phyloP scores from a whole-genome alignment of 139 green algal species.

The Pleodorina starrii region DNA sequence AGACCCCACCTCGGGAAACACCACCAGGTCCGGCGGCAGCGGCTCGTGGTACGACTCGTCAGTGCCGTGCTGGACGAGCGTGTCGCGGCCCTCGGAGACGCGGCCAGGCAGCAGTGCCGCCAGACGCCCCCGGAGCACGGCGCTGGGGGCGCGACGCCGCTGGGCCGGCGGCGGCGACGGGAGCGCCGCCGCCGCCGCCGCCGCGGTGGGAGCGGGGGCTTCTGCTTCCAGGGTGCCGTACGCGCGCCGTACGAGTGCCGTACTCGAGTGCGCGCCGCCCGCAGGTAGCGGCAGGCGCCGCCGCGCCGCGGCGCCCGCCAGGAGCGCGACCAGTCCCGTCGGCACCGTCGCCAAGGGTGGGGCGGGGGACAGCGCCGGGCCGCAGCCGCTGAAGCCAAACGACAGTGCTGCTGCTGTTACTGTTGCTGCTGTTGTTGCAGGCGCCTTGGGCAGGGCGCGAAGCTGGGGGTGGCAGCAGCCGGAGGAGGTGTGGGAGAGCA shows the following conservation, averaged over 20 bases:
- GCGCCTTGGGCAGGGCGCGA: too few species aligned
- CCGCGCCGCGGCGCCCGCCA: too few species aligned
- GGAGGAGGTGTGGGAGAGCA: too few species aligned
- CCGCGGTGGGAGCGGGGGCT: too few species aligned
- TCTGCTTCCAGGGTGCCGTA: not conserved
- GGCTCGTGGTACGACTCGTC: constrained; percentile 65
- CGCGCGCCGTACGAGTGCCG: not conserved
- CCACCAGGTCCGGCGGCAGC: constrained; percentile 60
- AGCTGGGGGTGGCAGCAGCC: too few species aligned
- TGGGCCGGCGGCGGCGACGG: not conserved
- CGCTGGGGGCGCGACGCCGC: not conserved
- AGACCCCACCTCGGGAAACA: not conserved
- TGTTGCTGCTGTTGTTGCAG: too few species aligned
- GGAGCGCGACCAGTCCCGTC: not conserved
- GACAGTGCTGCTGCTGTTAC: not conserved
- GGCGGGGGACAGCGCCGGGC: too few species aligned
- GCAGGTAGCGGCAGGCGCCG: not conserved
- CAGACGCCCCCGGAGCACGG: not conserved
- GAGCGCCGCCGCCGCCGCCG: not conserved
- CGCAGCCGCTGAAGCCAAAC: not conserved
- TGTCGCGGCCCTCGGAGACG: constrained; percentile 14
- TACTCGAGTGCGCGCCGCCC: not conserved
- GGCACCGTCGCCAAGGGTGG: not conserved
- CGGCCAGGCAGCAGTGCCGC: constrained; percentile 13
- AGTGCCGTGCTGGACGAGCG: constrained; percentile 65